These are phyloP conservation scores for Serendipita indica DNA, from an alignment of 768 basidiomycete genomes.

Conservation along the genomic window DNA sequence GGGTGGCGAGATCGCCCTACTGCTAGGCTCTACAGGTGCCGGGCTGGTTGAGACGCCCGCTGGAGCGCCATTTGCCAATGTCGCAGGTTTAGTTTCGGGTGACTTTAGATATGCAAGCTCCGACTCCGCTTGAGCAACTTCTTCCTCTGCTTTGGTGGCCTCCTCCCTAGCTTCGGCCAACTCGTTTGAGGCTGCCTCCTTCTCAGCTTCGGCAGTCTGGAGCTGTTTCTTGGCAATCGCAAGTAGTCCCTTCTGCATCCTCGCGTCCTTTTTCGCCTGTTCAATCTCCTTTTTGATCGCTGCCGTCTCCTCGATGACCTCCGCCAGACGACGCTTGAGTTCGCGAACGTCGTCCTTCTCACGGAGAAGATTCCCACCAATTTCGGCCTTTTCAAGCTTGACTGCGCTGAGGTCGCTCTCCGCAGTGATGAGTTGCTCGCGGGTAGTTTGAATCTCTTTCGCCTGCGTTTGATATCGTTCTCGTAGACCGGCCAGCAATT, in stretches of 20 bases:
- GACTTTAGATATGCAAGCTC: slow-evolving; percentile 25
- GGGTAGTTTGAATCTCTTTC: slow-evolving; percentile 52
- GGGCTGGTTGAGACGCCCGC: slow-evolving; percentile 16
- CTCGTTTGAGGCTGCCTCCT: slow-evolving; percentile 54
- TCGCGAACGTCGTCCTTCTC: slow-evolving; percentile 92
- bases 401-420: slow-evolving; percentile 88
- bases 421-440: slow-evolving; percentile 68
- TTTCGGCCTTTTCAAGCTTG: slow-evolving; percentile 77
- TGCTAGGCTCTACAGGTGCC: slow-evolving; percentile 14
- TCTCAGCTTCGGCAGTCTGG: slow-evolving; percentile 64
- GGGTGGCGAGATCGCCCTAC: slow-evolving; percentile 26
- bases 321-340: slow-evolving; percentile 70
- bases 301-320: slow-evolving; percentile 59
- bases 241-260: slow-evolving; percentile 89
- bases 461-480: slow-evolving; percentile 55
- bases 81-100: slow-evolving; percentile 37
- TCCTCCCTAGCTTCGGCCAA: slow-evolving; percentile 39
- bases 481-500: slow-evolving; percentile 47
- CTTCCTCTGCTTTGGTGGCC: slow-evolving; percentile 9
- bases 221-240: slow-evolving; percentile 94
- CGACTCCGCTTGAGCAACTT: slow-evolving; percentile 30
- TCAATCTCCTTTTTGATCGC: slow-evolving; percentile 61
- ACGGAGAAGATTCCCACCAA: slow-evolving; percentile 69
- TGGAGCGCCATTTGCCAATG: slow-evolving; percentile 18
- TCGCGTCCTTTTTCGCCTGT: slow-evolving; percentile 81